Conservation (phyloP, 2,329 filamentous ascomycete species). For the Lachnellula subtilissima region DNA sequence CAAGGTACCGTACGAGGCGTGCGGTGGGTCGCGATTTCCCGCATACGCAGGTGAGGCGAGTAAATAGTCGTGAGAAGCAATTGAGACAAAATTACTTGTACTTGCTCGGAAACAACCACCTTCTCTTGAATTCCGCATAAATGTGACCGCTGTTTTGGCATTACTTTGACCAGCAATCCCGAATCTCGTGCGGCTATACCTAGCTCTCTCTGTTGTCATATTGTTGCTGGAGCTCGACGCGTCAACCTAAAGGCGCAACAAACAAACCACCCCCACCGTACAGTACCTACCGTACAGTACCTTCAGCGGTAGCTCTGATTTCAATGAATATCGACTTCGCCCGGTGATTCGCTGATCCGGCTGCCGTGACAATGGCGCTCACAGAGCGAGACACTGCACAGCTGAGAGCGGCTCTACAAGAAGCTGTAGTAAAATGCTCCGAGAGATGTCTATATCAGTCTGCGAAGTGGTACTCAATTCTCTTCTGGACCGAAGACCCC, state of each 20-base stretch:
- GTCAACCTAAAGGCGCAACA: background rate
- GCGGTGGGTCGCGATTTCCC: background rate
- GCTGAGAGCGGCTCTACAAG: constrained; percentile 63
- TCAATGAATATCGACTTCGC: background rate
- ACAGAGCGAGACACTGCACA: constrained; percentile 51
- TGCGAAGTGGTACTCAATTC: constrained; percentile 72
- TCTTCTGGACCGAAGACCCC: background rate
- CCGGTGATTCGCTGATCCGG: background rate
- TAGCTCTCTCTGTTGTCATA: too few species aligned
- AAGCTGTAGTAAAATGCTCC: constrained; percentile 84
- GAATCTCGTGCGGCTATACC: too few species aligned
- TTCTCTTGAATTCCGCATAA: too few species aligned
- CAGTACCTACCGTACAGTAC: background rate
- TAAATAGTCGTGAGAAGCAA: too few species aligned
- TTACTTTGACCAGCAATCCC: too few species aligned
- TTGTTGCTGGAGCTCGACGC: background rate
- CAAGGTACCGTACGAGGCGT: background rate
- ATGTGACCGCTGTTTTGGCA: too few species aligned
- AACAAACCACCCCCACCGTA: too few species aligned
- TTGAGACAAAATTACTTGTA: too few species aligned
- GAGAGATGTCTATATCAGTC: constrained; percentile 95
- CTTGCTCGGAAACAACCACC: too few species aligned
- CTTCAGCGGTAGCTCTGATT: background rate
- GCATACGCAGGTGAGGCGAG: too few species aligned
- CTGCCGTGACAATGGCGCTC: constrained; percentile 31